These are phyloP conservation scores for Mallotus nudiflorus DNA, from an alignment of 345 rosid genomes.

Conservation along the genomic window DNA sequence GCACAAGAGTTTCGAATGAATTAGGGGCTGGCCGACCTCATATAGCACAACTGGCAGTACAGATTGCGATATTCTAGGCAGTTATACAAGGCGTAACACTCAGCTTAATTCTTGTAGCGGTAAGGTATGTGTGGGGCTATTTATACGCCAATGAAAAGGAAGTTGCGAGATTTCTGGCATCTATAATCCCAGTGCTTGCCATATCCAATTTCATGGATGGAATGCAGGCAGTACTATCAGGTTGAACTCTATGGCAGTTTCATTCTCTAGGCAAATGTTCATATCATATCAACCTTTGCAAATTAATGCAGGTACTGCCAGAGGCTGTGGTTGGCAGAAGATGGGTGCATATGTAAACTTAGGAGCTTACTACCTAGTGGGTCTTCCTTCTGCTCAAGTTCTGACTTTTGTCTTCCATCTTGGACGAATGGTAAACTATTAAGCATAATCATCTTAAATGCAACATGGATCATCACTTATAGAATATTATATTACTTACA, in stretches of 20 bases:
- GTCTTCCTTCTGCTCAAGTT: slow-evolving; percentile 34
- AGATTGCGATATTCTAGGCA: slow-evolving; percentile 25
- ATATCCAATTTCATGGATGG: slow-evolving; percentile 47
- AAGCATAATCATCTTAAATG: too few species aligned
- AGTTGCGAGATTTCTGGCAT: slow-evolving; percentile 25
- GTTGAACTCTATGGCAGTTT: slow-evolving; percentile 3
- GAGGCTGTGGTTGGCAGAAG: slow-evolving; percentile 49
- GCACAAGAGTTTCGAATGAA: slow-evolving; percentile 45
- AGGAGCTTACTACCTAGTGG: slow-evolving; percentile 34
- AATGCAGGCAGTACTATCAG: slow-evolving; percentile 40
- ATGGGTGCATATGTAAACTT: slow-evolving; percentile 31
- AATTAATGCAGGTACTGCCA: slow-evolving; percentile 30
- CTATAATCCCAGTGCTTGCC: slow-evolving; percentile 35
- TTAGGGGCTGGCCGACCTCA: slow-evolving; percentile 35
- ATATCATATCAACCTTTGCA: not conserved
- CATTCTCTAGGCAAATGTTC: too few species aligned
- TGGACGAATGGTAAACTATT: slow-evolving; percentile 35
- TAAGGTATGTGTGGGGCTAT: slow-evolving; percentile 25
- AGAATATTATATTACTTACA: too few species aligned
- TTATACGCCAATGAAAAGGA: slow-evolving; percentile 28
- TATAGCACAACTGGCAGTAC: slow-evolving; percentile 23
- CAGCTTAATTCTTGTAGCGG: slow-evolving; percentile 17
- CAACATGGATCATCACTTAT: too few species aligned
- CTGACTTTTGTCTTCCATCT: slow-evolving; percentile 32
- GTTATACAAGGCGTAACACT: slow-evolving; percentile 20